Evolutionary conservation across 148 eudicot species (phyloP).

Genomic region (Chenopodium quinoa): DNA sequence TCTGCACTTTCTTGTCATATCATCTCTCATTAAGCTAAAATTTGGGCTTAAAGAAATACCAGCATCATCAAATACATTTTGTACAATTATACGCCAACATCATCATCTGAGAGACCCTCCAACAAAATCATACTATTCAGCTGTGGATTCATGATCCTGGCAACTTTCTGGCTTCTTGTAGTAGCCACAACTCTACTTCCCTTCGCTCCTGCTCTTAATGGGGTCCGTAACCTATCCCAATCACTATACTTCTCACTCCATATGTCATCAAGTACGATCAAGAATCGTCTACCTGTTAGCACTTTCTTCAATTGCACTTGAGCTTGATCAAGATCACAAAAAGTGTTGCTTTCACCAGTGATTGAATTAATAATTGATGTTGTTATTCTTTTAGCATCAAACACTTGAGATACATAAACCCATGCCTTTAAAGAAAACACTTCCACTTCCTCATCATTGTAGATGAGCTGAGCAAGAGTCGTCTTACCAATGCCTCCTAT

Average conservation of each 20-base stretch:
- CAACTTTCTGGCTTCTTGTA: constrained; percentile 18
- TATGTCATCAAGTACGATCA: constrained; percentile 19
- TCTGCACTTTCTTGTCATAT: constrained; percentile 2
- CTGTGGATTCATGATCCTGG: constrained; percentile 4
- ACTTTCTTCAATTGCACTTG: background rate
- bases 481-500: constrained; percentile 22
- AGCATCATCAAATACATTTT: constrained; percentile 15
- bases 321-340: constrained; percentile 12
- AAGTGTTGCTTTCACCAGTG: background rate
- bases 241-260: constrained; percentile 11
- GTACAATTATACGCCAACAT: constrained; percentile 14
- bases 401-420: constrained; percentile 15
- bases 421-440: constrained; percentile 13
- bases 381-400: constrained; percentile 16
- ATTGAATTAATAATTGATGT: constrained; percentile 5
- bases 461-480: constrained; percentile 13
- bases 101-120: constrained; percentile 1
- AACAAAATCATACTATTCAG: constrained; percentile 5
- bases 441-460: constrained; percentile 2
- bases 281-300: constrained; percentile 1
- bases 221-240: background rate
- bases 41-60: background rate
- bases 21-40: background rate
- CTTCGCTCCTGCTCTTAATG: constrained; percentile 10
- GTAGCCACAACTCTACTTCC: constrained; percentile 16